A percentile compares a stretch with the other conserved stretches of the same genome.
Evolutionary conservation across 2,329 filamentous ascomycete species (phyloP).

Genomic region (Pseudocercospora fijiensis): DNA sequence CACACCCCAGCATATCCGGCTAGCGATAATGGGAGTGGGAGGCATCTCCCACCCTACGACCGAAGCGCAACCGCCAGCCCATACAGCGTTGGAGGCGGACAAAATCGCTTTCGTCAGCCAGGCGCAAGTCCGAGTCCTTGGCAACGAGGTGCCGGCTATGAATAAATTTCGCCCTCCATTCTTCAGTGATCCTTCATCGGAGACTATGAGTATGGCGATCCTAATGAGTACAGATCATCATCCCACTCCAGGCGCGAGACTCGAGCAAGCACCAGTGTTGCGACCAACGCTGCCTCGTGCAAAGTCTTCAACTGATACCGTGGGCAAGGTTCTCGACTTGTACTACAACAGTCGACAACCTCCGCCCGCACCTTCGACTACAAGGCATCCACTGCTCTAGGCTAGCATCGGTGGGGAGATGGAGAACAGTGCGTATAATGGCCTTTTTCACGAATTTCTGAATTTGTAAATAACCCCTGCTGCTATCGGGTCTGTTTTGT

Average conservation of each 20-base stretch:
- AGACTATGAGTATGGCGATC: slow-evolving; percentile 26
- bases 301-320: not conserved
- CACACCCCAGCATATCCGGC: slow-evolving; percentile 49
- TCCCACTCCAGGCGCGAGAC: not conserved
- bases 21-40: slow-evolving; percentile 39
- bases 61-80: slow-evolving; percentile 41
- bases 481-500: not conserved
- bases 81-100: slow-evolving; percentile 22
- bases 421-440: not conserved
- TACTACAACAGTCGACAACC: slow-evolving; percentile 17
- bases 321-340: slow-evolving; percentile 19
- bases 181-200: slow-evolving; percentile 21
- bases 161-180: slow-evolving; percentile 42
- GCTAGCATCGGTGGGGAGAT: not conserved
- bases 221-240: slow-evolving; percentile 20
- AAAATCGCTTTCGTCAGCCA: slow-evolving; percentile 30
- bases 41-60: slow-evolving; percentile 42
- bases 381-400: not conserved
- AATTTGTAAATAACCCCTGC: slow-evolving; percentile 9
- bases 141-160: slow-evolving; percentile 66
- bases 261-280: not conserved
- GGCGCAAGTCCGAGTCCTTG: slow-evolving; percentile 58
- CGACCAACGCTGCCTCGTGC: slow-evolving; percentile 1
- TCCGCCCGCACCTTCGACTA: not conserved
- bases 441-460: slow-evolving; percentile 9